Evolutionary conservation across 192 early-diverging fungal genomes (phyloP), one percentile per base, ranked within the genome.

Genomic region (Entomortierella lignicola): DNA sequence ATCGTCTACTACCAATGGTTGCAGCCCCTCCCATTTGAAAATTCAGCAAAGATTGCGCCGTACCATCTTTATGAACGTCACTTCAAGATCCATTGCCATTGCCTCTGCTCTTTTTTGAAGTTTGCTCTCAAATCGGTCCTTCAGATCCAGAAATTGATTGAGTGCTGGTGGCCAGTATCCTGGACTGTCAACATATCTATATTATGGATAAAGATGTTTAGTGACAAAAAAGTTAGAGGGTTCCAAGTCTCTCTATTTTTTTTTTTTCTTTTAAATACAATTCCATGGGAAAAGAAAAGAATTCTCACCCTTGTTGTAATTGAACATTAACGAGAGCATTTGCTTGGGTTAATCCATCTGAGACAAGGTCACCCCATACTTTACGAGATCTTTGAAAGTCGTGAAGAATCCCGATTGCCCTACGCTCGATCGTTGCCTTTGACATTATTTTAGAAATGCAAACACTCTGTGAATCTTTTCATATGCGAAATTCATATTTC

Each of bases 321-420:
- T 77, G 75, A 27, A 69, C 71, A 70, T 93, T 93, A 39, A 91
- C 90, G 2, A 93, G 73, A 0, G 83, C 82, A 81, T 93, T 93
- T 1, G 92, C 92, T 23, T 91, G 71, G 2, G 90, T 91, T 64
- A 93, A 89, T 47, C 91, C 89, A 75, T 93, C 90, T 0, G 89
- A 90, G 66, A 92, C 90, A 34, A 93, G 85, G 84, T 81, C 79
- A 6, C 66, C 44, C 83, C 83, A 84, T 27, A 70, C 66, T 60
- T 84, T 65, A 18, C 72, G 66, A 5, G 79, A 41, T 31, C 56
- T 62, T 55, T 81, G 66, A 60, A 84, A 77, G 53, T 84, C 83
- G 32, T 72, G 60, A 0, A 84, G 66, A 37, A 81, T 56, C 27
- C 60, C 55, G 43, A 60, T 59, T 6, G 66, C 65, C 23, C 72